Percentiles rank a stretch among this genome's conserved stretches.
Evolutionary conservation across 345 rosid genomes (phyloP).

Genomic region (Moricandia moricandioides): DNA sequence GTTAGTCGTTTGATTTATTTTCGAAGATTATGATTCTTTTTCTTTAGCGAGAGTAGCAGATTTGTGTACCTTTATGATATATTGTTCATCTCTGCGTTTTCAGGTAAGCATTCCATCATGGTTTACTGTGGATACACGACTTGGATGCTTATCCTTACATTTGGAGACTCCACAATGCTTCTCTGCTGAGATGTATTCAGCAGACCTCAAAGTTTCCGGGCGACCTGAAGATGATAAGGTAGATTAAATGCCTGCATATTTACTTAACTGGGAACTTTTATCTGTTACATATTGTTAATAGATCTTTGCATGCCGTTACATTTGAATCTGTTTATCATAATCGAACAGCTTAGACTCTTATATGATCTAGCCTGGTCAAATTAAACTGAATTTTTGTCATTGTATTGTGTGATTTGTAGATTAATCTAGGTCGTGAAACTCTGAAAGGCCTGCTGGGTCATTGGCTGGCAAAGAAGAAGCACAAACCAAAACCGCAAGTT

Average conservation of each 20-base stretch:
- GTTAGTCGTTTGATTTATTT: constrained; percentile 37
- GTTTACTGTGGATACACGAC: constrained; percentile 91
- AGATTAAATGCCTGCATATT: constrained; percentile 8
- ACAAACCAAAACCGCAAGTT: constrained; percentile 59
- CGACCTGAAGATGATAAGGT: constrained; percentile 99
- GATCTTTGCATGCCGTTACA: neutral
- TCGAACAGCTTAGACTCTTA: neutral
- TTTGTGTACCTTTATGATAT: constrained; percentile 16
- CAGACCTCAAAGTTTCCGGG: constrained; percentile 83
- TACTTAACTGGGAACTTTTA: neutral
- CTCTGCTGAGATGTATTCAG: constrained; percentile 97
- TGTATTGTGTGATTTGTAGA: constrained; percentile 48
- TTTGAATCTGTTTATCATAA: constrained; percentile 1
- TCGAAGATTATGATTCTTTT: neutral
- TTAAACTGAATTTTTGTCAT: constrained; percentile 5
- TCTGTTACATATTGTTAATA: neutral
- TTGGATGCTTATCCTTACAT: constrained; percentile 92
- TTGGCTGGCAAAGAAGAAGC: constrained; percentile 85
- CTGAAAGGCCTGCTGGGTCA: constrained; percentile 87
- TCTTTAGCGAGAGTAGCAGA: neutral
- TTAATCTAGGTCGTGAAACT: constrained; percentile 96
- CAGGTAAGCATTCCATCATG: constrained; percentile 99
- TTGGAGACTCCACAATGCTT: constrained; percentile 99
- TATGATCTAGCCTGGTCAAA: neutral
- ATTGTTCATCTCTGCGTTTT: constrained; percentile 18